A percentile compares a stretch with the other conserved stretches of the same genome.
Conservation (phyloP, 495 filamentous ascomycete genomes). For the Podospora tetraspora region DNA sequence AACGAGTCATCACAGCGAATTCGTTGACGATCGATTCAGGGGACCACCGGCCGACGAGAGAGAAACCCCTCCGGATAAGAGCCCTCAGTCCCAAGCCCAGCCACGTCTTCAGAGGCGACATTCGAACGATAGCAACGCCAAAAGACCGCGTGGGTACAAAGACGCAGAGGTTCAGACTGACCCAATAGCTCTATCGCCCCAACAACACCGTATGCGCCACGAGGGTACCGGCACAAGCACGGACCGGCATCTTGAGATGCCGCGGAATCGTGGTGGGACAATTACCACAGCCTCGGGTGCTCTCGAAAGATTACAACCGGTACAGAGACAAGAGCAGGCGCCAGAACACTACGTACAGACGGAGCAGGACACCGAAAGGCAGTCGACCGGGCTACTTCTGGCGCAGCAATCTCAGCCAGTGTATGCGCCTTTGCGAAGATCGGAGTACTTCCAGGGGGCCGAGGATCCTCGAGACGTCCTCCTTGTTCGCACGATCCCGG, state of each 20-base stretch:
- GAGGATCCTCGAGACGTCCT: neutral
- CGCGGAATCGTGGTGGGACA: neutral
- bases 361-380: neutral
- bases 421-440: neutral
- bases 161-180: conserved; percentile 6
- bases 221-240: neutral
- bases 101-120: neutral
- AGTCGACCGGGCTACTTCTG: neutral
- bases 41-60: neutral
- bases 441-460: neutral
- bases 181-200: too few relatives aligned
- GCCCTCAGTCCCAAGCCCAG: neutral
- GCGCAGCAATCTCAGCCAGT: neutral
- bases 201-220: neutral
- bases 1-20: conserved; percentile 14
- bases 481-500: neutral
- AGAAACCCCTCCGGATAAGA: neutral
- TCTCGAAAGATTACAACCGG: neutral
- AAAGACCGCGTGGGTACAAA: neutral
- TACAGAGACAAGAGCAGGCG: neutral
- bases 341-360: neutral
- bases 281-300: neutral
- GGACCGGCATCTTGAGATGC: neutral
- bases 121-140: neutral
- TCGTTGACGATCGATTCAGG: neutral